Percentiles rank a stretch among this genome's conserved stretches.
Conservation (phyloP, 148 eudicot genomes). For the Rhododendron mucronatum region DNA sequence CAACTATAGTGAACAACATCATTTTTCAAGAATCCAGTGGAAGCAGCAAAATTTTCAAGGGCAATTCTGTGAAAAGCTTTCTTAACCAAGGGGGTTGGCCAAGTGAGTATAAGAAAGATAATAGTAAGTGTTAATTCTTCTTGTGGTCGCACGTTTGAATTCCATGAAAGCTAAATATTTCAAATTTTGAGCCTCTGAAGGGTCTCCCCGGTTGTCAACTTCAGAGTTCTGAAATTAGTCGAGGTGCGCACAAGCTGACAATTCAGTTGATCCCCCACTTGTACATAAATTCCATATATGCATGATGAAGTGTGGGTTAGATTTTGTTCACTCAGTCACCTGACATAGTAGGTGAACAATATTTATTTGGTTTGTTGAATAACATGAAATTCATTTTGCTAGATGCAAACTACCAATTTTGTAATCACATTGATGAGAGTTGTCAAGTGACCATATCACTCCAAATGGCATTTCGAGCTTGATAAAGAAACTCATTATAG, state of each 20-base stretch:
- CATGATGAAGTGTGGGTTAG: not conserved
- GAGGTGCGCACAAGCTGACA: not conserved
- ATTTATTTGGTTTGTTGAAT: not conserved
- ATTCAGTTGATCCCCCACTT: no score
- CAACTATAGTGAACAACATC: not conserved
- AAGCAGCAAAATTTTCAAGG: not conserved
- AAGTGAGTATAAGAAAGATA: no score
- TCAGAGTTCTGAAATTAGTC: no score
- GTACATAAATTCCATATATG: no score
- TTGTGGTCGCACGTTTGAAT: no score
- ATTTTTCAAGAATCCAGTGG: not conserved
- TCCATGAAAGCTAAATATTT: not conserved
- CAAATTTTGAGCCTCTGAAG: not conserved
- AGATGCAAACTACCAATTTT: no score
- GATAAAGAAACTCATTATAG: not conserved
- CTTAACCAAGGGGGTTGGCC: not conserved
- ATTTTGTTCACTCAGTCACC: not conserved
- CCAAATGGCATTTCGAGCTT: not conserved
- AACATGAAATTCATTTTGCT: no score
- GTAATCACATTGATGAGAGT: no score
- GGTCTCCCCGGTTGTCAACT: no score
- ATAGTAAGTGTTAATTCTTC: no score
- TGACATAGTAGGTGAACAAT: not conserved
- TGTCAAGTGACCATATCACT: not conserved
- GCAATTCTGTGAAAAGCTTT: not conserved